phyloP scores from a whole-genome alignment of 768 basidiomycete species.

The Sporobolomyces pararoseus region DNA sequence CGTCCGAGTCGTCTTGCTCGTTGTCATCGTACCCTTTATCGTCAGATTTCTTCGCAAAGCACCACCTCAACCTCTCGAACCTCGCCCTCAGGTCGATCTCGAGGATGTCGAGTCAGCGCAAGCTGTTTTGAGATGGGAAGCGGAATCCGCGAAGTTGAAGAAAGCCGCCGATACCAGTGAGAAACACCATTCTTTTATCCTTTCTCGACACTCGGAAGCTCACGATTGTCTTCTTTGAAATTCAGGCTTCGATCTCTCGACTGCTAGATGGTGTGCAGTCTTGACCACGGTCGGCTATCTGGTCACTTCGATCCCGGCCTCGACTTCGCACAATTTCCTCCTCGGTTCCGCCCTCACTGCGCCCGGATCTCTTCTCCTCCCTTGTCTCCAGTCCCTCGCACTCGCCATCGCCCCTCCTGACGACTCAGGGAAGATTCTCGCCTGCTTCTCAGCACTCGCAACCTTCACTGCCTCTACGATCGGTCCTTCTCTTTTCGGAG shows the following conservation, averaged over 20 bases:
- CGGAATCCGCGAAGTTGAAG: background rate
- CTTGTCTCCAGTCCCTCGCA: conserved; percentile 24
- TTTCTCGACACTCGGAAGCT: background rate
- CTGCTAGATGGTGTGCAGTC: background rate
- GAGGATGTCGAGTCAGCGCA: background rate
- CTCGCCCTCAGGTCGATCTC: background rate
- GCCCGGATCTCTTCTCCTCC: background rate
- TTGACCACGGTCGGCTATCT: conserved; percentile 21
- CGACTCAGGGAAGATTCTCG: conserved; percentile 32
- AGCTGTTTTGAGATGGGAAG: background rate
- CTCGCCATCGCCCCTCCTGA: conserved; percentile 18
- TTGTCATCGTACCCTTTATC: conserved; percentile 13
- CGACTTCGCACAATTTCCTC: conserved; percentile 17
- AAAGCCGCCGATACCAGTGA: conserved; percentile 13
- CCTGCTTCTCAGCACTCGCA: conserved; percentile 24
- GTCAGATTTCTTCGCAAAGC: background rate
- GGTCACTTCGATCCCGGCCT: conserved; percentile 3
- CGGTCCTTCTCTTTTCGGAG: conserved; percentile 19
- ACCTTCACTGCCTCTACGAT: conserved; percentile 18
- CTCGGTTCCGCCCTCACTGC: background rate
- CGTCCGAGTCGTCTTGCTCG: conserved; percentile 18
- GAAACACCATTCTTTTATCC: background rate
- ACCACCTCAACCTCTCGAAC: background rate
- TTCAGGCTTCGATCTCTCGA: conserved; percentile 16
- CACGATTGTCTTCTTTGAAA: background rate